These are phyloP conservation scores for Cryptococcus sp. DNA, from an alignment of 1,284 basidiomycete species.

Conservation along the genomic window DNA sequence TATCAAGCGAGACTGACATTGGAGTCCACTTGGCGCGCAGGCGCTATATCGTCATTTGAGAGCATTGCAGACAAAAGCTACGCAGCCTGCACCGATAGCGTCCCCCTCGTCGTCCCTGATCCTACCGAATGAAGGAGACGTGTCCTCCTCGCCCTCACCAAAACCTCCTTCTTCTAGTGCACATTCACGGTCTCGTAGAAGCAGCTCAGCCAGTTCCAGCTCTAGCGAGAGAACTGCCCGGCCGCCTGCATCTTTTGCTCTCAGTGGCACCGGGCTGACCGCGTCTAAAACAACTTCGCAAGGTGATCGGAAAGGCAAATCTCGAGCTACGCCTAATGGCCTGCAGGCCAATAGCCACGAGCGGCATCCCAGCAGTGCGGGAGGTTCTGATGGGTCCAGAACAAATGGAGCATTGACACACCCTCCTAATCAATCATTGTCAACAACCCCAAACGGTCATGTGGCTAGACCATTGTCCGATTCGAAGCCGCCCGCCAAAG, in stretches of 20 bases:
- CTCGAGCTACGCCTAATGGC: neutral
- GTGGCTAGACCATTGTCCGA: too few relatives aligned
- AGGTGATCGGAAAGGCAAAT: constrained; percentile 4
- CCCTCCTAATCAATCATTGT: too few relatives aligned
- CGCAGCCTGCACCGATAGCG: constrained; percentile 23
- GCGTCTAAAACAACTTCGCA: neutral
- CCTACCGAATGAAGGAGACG: constrained; percentile 12
- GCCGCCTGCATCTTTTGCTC: constrained; percentile 6
- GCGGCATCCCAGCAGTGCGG: too few relatives aligned
- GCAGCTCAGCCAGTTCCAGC: constrained; percentile 24
- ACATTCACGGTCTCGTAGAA: neutral
- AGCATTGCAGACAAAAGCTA: constrained; percentile 20
- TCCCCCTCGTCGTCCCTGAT: constrained; percentile 31
- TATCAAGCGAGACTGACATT: neutral
- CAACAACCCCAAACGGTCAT: too few relatives aligned
- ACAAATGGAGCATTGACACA: too few relatives aligned
- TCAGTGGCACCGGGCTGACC: constrained; percentile 2
- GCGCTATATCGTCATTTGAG: constrained; percentile 44
- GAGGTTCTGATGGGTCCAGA: too few relatives aligned
- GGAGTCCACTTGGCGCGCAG: constrained; percentile 13
- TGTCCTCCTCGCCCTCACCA: neutral
- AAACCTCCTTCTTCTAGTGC: neutral
- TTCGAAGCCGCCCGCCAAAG: too few relatives aligned
- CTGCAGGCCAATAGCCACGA: too few relatives aligned
- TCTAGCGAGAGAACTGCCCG: constrained; percentile 36